These are phyloP conservation scores for Hamigera avellanea DNA, from an alignment of 495 filamentous ascomycete genomes.

Conservation along the genomic window DNA sequence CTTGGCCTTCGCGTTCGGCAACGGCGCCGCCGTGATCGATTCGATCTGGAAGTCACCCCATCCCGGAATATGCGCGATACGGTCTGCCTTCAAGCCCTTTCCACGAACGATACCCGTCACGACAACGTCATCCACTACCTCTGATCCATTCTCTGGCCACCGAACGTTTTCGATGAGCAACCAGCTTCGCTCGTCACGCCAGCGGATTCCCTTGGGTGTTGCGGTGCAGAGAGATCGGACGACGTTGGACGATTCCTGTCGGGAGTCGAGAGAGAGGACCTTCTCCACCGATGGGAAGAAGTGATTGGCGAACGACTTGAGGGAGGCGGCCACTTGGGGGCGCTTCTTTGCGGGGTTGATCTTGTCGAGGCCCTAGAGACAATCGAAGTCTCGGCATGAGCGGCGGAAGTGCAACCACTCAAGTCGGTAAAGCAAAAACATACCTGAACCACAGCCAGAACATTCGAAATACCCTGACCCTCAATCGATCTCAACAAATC, in stretches of 20 bases:
- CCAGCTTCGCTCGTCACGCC: conserved; percentile 92
- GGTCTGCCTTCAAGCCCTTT: conserved; percentile 74
- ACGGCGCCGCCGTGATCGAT: conserved; percentile 64
- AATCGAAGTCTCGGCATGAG: not conserved
- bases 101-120: conserved; percentile 85
- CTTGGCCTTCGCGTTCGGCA: conserved; percentile 40
- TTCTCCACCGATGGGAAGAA: conserved; percentile 87
- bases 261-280: conserved; percentile 70
- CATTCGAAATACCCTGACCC: conserved; percentile 83
- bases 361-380: conserved; percentile 46
- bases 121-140: conserved; percentile 43
- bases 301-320: conserved; percentile 83
- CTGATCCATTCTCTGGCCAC: conserved; percentile 44
- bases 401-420: not conserved
- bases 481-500: conserved; percentile 74
- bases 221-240: conserved; percentile 83
- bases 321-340: conserved; percentile 59
- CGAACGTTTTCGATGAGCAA: conserved; percentile 77
- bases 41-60: conserved; percentile 94
- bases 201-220: conserved; percentile 80
- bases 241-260: conserved; percentile 80
- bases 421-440: not conserved
- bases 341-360: conserved; percentile 69
- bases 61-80: conserved; percentile 82
- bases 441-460: conserved; percentile 64